A percentile compares a stretch with the other conserved stretches of the same genome.
Evolutionary conservation across 208 protist genomes (phyloP).

Genomic region (Trypanosoma theileri): DNA sequence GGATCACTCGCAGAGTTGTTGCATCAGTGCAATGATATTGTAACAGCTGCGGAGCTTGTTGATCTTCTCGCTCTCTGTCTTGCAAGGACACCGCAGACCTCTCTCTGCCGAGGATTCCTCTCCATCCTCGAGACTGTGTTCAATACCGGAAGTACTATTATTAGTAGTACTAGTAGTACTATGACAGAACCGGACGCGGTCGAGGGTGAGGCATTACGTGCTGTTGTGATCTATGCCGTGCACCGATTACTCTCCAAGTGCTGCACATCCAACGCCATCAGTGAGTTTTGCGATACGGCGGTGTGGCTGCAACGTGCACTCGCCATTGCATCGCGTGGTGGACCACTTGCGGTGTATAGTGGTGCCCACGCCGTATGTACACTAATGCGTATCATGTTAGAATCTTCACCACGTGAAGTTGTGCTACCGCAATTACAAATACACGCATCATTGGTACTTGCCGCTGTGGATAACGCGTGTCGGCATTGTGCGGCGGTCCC

Average conservation of each 20-base stretch:
- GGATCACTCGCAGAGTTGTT: conserved; percentile 5
- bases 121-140: conserved; percentile 13
- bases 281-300: neutral
- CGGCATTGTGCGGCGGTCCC: neutral
- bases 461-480: conserved; percentile 12
- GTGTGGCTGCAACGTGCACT: conserved; percentile 17
- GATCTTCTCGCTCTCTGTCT: conserved; percentile 14
- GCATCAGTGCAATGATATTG: neutral
- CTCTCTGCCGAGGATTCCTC: conserved; percentile 3
- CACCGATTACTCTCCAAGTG: conserved; percentile 18
- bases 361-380: conserved; percentile 2
- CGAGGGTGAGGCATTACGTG: neutral
- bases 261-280: neutral
- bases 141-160: neutral
- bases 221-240: conserved; percentile 14
- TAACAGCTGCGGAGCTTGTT: conserved; percentile 4
- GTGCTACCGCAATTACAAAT: too few species aligned
- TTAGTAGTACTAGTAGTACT: neutral
- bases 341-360: conserved; percentile 15
- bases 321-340: conserved; percentile 8
- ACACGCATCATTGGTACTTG: neutral
- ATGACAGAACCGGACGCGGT: too few species aligned
- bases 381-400: neutral
- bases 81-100: neutral
- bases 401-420: neutral